Percentiles rank a stretch among this genome's conserved stretches.
Conservation (phyloP, 2,329 filamentous ascomycete genomes). For the Corinectria fuckeliana region DNA sequence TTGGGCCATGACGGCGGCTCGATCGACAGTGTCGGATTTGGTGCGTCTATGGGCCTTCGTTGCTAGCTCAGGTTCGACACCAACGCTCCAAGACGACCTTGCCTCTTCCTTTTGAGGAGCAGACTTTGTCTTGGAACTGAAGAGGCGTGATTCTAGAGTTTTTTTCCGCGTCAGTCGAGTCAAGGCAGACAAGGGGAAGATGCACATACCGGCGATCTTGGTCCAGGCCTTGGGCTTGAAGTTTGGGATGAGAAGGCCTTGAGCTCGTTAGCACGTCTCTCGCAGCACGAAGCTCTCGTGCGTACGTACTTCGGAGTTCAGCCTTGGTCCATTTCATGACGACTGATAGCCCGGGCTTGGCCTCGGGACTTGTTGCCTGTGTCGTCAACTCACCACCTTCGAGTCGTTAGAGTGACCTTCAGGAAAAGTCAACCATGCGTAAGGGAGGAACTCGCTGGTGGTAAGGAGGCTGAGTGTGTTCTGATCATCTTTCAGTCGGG, state of each 20-base stretch:
- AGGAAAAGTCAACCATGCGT: no score
- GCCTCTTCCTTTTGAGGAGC: background rate
- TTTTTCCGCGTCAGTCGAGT: background rate
- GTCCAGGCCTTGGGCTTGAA: constrained; percentile 9
- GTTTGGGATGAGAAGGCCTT: constrained; percentile 2
- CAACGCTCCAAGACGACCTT: background rate
- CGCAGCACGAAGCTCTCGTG: background rate
- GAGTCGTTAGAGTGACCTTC: background rate
- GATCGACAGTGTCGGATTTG: constrained; percentile 7
- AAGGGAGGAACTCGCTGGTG: background rate
- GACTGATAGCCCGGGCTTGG: background rate
- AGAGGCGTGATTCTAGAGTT: constrained; percentile 15
- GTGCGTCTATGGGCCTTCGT: background rate
- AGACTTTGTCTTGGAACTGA: background rate
- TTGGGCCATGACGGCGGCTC: background rate
- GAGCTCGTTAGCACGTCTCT: background rate
- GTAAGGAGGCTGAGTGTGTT: background rate
- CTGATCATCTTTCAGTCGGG: background rate
- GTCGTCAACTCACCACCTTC: background rate
- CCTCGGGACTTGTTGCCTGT: background rate
- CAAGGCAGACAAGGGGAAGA: background rate
- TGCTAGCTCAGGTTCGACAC: background rate
- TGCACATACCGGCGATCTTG: constrained; percentile 9
- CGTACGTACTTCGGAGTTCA: constrained; percentile 14
- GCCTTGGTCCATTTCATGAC: constrained; percentile 16